Percentiles rank a stretch among this genome's conserved stretches.
phyloP scores from a whole-genome alignment of 2,329 filamentous ascomycete species.

The Aspergillus awamori region DNA sequence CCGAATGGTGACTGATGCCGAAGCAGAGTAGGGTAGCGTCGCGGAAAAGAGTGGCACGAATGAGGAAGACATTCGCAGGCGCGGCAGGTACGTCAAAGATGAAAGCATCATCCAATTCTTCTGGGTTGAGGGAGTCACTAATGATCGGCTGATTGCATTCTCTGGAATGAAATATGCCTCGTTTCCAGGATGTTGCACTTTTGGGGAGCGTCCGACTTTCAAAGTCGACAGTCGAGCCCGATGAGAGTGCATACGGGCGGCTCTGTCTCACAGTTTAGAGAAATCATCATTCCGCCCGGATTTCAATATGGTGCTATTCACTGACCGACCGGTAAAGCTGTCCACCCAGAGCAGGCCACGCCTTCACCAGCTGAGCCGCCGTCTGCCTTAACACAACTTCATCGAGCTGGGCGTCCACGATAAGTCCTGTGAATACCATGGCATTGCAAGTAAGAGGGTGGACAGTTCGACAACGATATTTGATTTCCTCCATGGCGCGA shows the following conservation, averaged over 20 bases:
- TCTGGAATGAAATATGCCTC: neutral
- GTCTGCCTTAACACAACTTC: neutral
- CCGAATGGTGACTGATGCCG: conserved; percentile 1
- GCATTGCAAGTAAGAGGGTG: neutral
- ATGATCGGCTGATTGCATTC: neutral
- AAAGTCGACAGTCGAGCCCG: neutral
- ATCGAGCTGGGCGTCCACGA: neutral
- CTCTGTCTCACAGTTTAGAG: neutral
- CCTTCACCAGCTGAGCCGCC: neutral
- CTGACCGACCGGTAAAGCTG: neutral
- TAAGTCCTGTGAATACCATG: neutral
- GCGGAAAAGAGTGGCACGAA: conserved; percentile 4
- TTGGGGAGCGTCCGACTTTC: neutral
- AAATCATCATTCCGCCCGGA: no score
- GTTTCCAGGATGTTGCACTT: neutral
- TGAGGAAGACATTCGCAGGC: neutral
- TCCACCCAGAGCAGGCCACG: neutral
- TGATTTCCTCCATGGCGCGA: neutral
- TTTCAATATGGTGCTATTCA: neutral
- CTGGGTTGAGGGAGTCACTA: neutral
- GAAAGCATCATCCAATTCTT: neutral
- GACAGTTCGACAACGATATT: neutral
- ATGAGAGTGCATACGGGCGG: neutral
- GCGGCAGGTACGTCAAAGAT: neutral
- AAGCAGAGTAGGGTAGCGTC: conserved; percentile 3